phyloP scores from a whole-genome alignment of 2,329 filamentous ascomycete genomes.

The Fonsecaea monophora region DNA sequence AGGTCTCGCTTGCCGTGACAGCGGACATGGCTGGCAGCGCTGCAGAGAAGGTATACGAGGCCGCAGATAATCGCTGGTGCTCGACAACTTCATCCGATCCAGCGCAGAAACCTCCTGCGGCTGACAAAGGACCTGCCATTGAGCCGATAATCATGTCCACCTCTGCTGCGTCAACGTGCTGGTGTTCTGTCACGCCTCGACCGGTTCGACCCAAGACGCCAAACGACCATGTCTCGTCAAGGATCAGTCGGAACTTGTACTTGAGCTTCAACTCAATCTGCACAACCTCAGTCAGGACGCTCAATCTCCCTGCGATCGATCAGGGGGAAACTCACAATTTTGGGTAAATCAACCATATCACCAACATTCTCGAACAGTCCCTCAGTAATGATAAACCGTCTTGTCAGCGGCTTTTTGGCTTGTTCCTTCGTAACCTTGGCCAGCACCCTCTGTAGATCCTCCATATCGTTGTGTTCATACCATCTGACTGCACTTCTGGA shows the following conservation, averaged over 20 bases:
- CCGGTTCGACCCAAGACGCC: conserved; percentile 91
- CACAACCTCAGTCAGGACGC: conserved; percentile 6
- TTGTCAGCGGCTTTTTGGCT: conserved; percentile 83
- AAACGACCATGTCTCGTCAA: conserved; percentile 98
- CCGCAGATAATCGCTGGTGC: conserved; percentile 91
- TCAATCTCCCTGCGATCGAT: neutral
- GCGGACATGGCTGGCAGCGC: conserved; percentile 91
- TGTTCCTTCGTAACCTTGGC: conserved; percentile 87
- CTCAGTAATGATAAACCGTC: conserved; percentile 95
- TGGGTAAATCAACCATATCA: conserved; percentile 83
- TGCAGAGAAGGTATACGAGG: conserved; percentile 94
- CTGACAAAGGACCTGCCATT: conserved; percentile 85
- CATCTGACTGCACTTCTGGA: conserved; percentile 88
- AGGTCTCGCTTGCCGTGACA: conserved; percentile 92
- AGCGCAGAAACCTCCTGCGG: conserved; percentile 94
- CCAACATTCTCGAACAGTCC: conserved; percentile 90
- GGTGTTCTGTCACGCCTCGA: conserved; percentile 90
- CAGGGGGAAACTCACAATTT: conserved; percentile 66
- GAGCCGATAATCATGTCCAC: conserved; percentile 98
- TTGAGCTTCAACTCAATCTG: conserved; percentile 89
- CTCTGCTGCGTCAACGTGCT: conserved; percentile 91
- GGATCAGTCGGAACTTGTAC: conserved; percentile 97
- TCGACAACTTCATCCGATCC: conserved; percentile 90
- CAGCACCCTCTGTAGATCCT: conserved; percentile 85
- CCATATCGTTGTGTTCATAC: conserved; percentile 97